Base-by-base conservation (phyloP, 495 filamentous ascomycete species). In the Sporormia fimetaria region DNA sequence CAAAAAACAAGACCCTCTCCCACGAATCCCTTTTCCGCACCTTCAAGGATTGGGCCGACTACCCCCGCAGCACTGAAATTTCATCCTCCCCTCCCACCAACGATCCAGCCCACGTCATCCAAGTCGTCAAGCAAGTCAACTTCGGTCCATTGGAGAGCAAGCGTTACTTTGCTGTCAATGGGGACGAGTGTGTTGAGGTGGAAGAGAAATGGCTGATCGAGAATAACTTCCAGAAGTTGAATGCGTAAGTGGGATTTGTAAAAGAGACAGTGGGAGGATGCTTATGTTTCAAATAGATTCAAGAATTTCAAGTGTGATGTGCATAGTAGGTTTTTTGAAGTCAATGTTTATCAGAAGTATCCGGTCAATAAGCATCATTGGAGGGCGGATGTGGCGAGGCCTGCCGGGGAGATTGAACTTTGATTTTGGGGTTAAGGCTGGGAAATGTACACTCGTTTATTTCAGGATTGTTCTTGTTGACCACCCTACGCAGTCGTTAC, bases 281-380 rank as follows among this genome's bases (percentile, higher is more conserved):
- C n/a, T n/a, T n/a, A n/a, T n/a, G n/a, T n/a, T n/a, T n/a, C n/a
- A n/a, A n/a, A n/a, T 30, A 52, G 49, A 14, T 52, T 27, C 52
- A 63, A 63, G 50, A 65, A 63, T 34, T 63, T 56, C 46, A 58
- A 49, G 32, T 65, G 62, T 36, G 21, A 31, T 0, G 17, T 14
- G 7, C 60, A 63, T 42, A 56, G 63, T 40, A 63, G 56, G 34
- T 62, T 60, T 57, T 60, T 61, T 35, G 56, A 59, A 38, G 9
- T 62, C 34, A 66, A 64, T 43, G 9, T 66, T 18, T 64, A 66
- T 40, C 47, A 62, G 42, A 56, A 60, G 34, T 44, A 64, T 38
- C 61, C 61, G 12, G 46, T 54, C 27, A 63, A 62, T 38, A 46
- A 15, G 14, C 60, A 62, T 49, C 60, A 62, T 53, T 63, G 58